phyloP scores from a whole-genome alignment of 495 filamentous ascomycete genomes.

The Neurospora pannonica region DNA sequence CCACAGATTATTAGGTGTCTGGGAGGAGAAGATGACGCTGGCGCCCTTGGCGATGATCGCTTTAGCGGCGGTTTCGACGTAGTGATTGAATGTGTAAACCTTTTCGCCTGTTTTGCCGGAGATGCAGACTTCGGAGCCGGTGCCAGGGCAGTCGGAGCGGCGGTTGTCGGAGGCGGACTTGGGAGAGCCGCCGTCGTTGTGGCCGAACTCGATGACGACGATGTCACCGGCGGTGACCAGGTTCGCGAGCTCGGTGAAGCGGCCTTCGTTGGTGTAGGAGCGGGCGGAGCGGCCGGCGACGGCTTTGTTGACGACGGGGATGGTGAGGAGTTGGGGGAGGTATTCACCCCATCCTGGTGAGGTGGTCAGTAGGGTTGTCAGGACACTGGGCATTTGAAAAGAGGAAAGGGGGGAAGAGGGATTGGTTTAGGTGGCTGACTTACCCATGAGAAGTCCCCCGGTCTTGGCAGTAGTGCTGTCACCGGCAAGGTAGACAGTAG shows the following conservation, averaged over 20 bases:
- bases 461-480: slow-evolving; percentile 49
- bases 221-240: slow-evolving; percentile 42
- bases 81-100: slow-evolving; percentile 44
- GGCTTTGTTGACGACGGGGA: slow-evolving; percentile 47
- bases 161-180: slow-evolving; percentile 46
- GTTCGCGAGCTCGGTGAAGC: slow-evolving; percentile 45
- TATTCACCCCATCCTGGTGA: slow-evolving; percentile 50
- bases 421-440: background rate
- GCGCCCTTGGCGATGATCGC: slow-evolving; percentile 52
- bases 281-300: slow-evolving; percentile 51
- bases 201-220: slow-evolving; percentile 55
- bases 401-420: background rate
- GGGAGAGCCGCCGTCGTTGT: slow-evolving; percentile 57
- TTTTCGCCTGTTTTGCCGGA: slow-evolving; percentile 41
- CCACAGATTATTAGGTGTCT: slow-evolving; percentile 57
- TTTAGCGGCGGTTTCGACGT: slow-evolving; percentile 36
- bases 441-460: slow-evolving; percentile 7
- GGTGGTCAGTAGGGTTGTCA: slow-evolving; percentile 13
- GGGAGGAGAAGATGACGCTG: slow-evolving; percentile 49
- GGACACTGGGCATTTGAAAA: background rate
- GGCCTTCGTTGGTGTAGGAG: slow-evolving; percentile 50
- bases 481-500: slow-evolving; percentile 43
- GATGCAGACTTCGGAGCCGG: slow-evolving; percentile 44
- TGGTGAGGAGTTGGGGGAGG: slow-evolving; percentile 36
- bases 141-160: slow-evolving; percentile 47